phyloP scores from a whole-genome alignment of 2,329 filamentous ascomycete species.

The Aspergillus fijiensis region DNA sequence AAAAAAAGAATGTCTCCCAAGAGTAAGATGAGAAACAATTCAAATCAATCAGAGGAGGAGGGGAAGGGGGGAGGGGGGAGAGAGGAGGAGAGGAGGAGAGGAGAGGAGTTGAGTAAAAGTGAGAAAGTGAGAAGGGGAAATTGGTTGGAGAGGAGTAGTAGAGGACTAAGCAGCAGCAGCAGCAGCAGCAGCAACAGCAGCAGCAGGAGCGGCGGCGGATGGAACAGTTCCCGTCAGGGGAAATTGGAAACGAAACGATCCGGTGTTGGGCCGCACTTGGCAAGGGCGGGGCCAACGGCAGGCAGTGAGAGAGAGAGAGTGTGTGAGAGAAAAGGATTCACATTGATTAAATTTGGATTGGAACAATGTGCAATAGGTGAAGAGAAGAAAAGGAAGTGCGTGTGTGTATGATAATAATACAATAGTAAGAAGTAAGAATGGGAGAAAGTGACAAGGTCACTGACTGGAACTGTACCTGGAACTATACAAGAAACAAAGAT shows the following conservation, averaged over 20 bases:
- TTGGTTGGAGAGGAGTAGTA: neutral
- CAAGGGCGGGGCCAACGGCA: slow-evolving; percentile 14
- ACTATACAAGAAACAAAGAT: no score
- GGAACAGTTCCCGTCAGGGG: slow-evolving; percentile 7
- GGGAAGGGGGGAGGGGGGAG: slow-evolving; percentile 4
- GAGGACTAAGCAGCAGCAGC: neutral
- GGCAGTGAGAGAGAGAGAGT: no score
- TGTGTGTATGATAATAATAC: neutral
- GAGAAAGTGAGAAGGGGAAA: slow-evolving; percentile 4
- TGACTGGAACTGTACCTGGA: no score
- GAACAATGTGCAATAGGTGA: no score
- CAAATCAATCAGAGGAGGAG: neutral
- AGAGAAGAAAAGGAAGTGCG: neutral
- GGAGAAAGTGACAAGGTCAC: no score
- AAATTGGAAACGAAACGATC: slow-evolving; percentile 2
- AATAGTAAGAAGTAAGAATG: no score
- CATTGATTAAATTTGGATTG: no score
- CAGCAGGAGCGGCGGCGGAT: neutral
- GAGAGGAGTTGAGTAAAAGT: neutral
- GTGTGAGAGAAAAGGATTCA: no score
- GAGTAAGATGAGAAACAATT: neutral
- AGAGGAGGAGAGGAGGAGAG: neutral
- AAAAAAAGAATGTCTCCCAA: no score
- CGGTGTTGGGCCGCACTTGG: slow-evolving; percentile 14
- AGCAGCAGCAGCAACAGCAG: neutral